Base-by-base conservation (phyloP, 2,329 filamentous ascomycete genomes). In the Emergomyces pasteurianus region DNA sequence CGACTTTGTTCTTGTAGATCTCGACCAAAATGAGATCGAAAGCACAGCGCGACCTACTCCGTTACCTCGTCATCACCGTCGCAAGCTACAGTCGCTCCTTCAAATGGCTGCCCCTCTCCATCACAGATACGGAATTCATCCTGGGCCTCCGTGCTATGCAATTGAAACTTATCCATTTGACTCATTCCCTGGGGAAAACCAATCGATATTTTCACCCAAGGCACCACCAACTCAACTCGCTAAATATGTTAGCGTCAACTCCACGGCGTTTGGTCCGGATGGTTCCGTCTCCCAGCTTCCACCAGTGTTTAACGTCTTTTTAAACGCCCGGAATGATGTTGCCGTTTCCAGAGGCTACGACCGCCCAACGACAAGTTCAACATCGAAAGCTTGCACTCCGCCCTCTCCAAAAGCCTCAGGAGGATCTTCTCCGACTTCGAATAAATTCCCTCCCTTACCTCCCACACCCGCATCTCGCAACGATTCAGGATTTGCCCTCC, bases 161-260 rank as follows among this genome's bases (percentile, higher is more conserved):
- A 85, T 95, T 60, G 94, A 99, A 74, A 88, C 92, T 0, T 99
- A 89, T 71, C 94, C 94, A 0, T 89, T 89, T 70, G 90, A 97
- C 72, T 83, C 89, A 2, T 96, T 95, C 71, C 88, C 90, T 23
- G 91, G 89, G 0, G 94, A 99, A 73, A 92, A 90, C 65, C 82
- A 87, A 38, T 82, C 87, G 0, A 80, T 96, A 2, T 96, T 95
- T 74, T 87, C 85, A 47, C 81, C 89, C 23, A 84, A 81, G 65
- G 82, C 92, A 0, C 77, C 83, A 6, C 81, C 84, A 9, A 89
- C 88, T 58, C 88, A 86, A 0, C 79, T 99, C 58, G 86, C 89
- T 52, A 94, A 90, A 69, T 92, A 92, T 78, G 92, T 94, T 58
- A 86, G 88, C 57, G 85, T 96, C 66, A 96, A 90, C 71, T 97